A percentile compares a stretch with the other conserved stretches of the same genome.
phyloP scores from a whole-genome alignment of 2,329 filamentous ascomycete species.

The Colletotrichum karsti region DNA sequence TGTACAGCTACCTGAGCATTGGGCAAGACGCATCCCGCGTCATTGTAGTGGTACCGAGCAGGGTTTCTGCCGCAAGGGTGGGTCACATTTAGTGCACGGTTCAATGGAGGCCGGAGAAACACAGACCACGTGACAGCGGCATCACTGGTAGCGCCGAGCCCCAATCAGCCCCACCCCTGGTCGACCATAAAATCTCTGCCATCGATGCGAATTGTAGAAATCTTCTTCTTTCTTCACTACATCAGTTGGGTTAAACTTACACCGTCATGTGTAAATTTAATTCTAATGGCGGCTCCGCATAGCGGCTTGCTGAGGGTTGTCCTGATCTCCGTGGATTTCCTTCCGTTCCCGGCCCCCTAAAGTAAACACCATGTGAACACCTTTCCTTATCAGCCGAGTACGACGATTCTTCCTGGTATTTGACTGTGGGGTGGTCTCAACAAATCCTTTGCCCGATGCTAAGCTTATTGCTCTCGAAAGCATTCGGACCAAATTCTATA shows the following conservation, averaged over 20 bases:
- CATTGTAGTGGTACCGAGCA: constrained; percentile 11
- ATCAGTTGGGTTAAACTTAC: constrained; percentile 57
- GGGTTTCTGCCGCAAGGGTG: background rate
- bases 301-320: constrained; percentile 65
- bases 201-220: background rate
- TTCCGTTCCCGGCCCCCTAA: constrained; percentile 65
- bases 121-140: constrained; percentile 2
- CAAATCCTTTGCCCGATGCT: constrained; percentile 36
- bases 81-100: background rate
- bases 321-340: constrained; percentile 54
- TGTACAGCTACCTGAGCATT: constrained; percentile 17
- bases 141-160: background rate
- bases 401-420: constrained; percentile 49
- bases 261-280: constrained; percentile 60
- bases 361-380: constrained; percentile 51
- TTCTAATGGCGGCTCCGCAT: constrained; percentile 58
- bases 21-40: background rate
- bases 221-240: constrained; percentile 41
- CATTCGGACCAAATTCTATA: no score
- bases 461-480: accelerated
- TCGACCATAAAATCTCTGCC: constrained; percentile 27
- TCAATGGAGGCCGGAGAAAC: constrained; percentile 21
- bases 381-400: constrained; percentile 57
- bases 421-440: constrained; percentile 63
- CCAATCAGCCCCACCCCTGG: constrained; percentile 10